A percentile compares a stretch with the other conserved stretches of the same genome.
phyloP scores from a whole-genome alignment of 208 protist genomes.

The Leishmania amazonensis region DNA sequence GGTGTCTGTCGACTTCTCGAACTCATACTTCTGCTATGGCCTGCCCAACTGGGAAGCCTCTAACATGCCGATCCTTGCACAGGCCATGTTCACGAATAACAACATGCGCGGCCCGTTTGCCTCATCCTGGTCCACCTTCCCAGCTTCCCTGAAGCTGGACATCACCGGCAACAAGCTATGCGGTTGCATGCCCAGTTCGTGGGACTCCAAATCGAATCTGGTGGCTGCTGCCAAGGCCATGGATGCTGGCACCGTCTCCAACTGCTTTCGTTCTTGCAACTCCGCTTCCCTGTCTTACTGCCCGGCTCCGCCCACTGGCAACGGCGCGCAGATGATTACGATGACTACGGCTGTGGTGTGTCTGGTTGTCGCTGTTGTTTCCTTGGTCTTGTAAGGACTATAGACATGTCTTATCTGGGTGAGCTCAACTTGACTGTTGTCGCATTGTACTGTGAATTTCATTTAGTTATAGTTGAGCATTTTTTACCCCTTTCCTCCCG shows the following conservation, averaged over 20 bases:
- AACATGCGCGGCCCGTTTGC: constrained; percentile 29
- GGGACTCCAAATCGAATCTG: constrained; percentile 14
- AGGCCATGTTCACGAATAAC: constrained; percentile 20
- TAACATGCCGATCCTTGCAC: constrained; percentile 16
- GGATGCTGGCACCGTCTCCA: constrained; percentile 10
- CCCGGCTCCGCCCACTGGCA: background rate
- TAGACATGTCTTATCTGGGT: too few species aligned
- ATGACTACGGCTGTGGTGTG: background rate
- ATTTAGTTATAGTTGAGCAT: background rate
- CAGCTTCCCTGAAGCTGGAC: constrained; percentile 11
- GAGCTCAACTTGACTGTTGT: background rate
- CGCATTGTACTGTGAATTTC: background rate
- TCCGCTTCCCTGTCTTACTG: constrained; percentile 16
- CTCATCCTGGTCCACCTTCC: constrained; percentile 29
- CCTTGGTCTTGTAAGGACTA: constrained; percentile 4
- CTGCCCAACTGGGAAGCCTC: constrained; percentile 30
- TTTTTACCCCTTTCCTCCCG: background rate
- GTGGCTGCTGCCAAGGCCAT: constrained; percentile 21
- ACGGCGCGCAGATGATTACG: constrained; percentile 7
- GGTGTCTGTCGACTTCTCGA: constrained; percentile 12
- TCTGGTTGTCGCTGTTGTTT: constrained; percentile 1
- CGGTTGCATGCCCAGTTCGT: constrained; percentile 25
- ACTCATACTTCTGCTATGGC: constrained; percentile 27
- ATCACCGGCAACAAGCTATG: constrained; percentile 29
- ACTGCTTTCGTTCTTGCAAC: constrained; percentile 15